phyloP scores from a whole-genome alignment of 805 yeast genomes.

The Ascoidea rubescens region DNA sequence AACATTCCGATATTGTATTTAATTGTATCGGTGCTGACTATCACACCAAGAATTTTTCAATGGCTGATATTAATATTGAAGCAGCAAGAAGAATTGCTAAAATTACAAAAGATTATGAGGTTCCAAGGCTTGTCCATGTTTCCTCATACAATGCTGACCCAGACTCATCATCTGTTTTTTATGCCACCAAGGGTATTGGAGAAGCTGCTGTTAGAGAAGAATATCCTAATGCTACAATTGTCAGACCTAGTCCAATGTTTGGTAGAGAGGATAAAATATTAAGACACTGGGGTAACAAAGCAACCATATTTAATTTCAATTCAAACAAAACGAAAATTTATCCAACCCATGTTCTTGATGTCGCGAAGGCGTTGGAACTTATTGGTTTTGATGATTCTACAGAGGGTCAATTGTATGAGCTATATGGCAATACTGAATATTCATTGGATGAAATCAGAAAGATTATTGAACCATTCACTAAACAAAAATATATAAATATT shows the following conservation, averaged over 20 bases:
- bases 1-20: slow-evolving; percentile 70
- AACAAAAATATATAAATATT: slow-evolving; percentile 22
- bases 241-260: slow-evolving; percentile 71
- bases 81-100: slow-evolving; percentile 65
- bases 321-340: slow-evolving; percentile 44
- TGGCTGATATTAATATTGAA: slow-evolving; percentile 76
- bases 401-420: slow-evolving; percentile 60
- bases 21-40: slow-evolving; percentile 69
- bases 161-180: slow-evolving; percentile 52
- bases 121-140: slow-evolving; percentile 65
- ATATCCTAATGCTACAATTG: slow-evolving; percentile 67
- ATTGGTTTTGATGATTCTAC: slow-evolving; percentile 77
- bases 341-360: slow-evolving; percentile 70
- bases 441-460: slow-evolving; percentile 51
- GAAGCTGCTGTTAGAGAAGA: slow-evolving; percentile 58
- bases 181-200: slow-evolving; percentile 68
- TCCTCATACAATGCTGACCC: slow-evolving; percentile 68
- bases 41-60: slow-evolving; percentile 65
- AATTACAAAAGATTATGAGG: slow-evolving; percentile 55
- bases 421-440: slow-evolving; percentile 58
- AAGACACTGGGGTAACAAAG: slow-evolving; percentile 40
- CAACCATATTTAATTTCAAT: slow-evolving; percentile 53
- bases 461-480: slow-evolving; percentile 50
- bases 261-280: slow-evolving; percentile 64
- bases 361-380: slow-evolving; percentile 63